phyloP scores from a whole-genome alignment of 2,329 filamentous ascomycete species.

The Trichocomaceae sp. region DNA sequence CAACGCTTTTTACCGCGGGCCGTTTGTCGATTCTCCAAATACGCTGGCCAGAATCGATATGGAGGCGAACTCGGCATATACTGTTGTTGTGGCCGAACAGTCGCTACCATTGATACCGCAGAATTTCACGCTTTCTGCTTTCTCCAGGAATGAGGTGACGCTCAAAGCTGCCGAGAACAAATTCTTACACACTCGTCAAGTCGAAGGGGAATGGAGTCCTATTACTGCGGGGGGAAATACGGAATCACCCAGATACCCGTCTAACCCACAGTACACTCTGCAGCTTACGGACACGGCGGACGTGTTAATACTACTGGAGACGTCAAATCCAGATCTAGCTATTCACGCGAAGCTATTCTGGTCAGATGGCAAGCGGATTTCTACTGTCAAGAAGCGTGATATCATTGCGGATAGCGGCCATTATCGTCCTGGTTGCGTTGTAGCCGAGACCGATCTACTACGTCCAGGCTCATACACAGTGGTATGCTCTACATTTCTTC shows the following conservation, averaged over 20 bases:
- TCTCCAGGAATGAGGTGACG: slow-evolving; percentile 59
- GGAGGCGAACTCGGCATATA: slow-evolving; percentile 47
- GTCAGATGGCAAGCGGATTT: slow-evolving; percentile 65
- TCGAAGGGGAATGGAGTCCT: slow-evolving; percentile 65
- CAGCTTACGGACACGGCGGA: slow-evolving; percentile 50
- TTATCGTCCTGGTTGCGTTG: slow-evolving; percentile 72
- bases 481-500: slow-evolving; percentile 84
- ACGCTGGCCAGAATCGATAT: slow-evolving; percentile 71
- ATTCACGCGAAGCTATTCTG: slow-evolving; percentile 82
- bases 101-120: slow-evolving; percentile 66
- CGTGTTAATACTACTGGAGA: slow-evolving; percentile 68
- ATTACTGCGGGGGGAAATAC: slow-evolving; percentile 80
- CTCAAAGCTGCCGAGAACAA: slow-evolving; percentile 57
- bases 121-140: slow-evolving; percentile 80
- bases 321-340: slow-evolving; percentile 58
- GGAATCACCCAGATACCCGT: slow-evolving; percentile 66
- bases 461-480: slow-evolving; percentile 74
- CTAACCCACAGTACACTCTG: slow-evolving; percentile 81
- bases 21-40: slow-evolving; percentile 92
- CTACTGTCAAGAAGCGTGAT: slow-evolving; percentile 63
- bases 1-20: slow-evolving; percentile 63
- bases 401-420: slow-evolving; percentile 80
- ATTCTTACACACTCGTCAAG: slow-evolving; percentile 54
- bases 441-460: slow-evolving; percentile 57
- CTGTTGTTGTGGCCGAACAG: slow-evolving; percentile 69